These are phyloP conservation scores for Mycena capillaripes DNA, from an alignment of 768 basidiomycete genomes.

Conservation along the genomic window DNA sequence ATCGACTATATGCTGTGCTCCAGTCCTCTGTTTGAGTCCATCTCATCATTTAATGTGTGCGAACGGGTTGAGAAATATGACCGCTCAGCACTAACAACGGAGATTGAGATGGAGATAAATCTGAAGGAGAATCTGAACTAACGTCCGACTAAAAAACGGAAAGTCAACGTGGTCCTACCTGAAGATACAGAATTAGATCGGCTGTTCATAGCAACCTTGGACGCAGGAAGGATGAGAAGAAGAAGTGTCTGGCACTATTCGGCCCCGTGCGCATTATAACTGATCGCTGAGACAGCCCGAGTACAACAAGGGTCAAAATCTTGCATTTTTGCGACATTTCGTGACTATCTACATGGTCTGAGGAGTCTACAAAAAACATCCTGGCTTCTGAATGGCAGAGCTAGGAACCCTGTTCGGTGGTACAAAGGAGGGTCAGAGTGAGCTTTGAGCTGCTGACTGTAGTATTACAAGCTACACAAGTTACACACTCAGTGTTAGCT, in stretches of 20 bases:
- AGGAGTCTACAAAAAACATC: too few relatives aligned
- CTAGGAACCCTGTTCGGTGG: too few relatives aligned
- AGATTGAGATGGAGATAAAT: background rate
- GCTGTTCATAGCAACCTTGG: constrained; percentile 2
- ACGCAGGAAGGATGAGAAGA: constrained; percentile 17
- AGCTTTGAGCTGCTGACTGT: too few relatives aligned
- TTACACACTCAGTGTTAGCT: too few relatives aligned
- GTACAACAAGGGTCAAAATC: too few relatives aligned
- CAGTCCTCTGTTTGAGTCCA: background rate
- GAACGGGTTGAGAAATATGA: background rate
- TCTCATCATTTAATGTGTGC: background rate
- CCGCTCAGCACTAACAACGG: background rate
- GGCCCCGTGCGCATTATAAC: too few relatives aligned
- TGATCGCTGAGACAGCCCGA: too few relatives aligned
- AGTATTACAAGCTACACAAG: too few relatives aligned
- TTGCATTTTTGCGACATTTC: too few relatives aligned
- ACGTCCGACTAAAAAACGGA: background rate
- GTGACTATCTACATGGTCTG: too few relatives aligned
- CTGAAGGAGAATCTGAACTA: background rate
- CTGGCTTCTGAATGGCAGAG: too few relatives aligned
- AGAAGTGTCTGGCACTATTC: background rate
- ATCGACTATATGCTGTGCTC: constrained; percentile 29
- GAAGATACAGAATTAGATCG: constrained; percentile 19
- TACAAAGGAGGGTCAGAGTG: too few relatives aligned
- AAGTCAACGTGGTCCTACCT: background rate